phyloP scores from a whole-genome alignment of 306 rosid genomes.

The Delonix regia region DNA sequence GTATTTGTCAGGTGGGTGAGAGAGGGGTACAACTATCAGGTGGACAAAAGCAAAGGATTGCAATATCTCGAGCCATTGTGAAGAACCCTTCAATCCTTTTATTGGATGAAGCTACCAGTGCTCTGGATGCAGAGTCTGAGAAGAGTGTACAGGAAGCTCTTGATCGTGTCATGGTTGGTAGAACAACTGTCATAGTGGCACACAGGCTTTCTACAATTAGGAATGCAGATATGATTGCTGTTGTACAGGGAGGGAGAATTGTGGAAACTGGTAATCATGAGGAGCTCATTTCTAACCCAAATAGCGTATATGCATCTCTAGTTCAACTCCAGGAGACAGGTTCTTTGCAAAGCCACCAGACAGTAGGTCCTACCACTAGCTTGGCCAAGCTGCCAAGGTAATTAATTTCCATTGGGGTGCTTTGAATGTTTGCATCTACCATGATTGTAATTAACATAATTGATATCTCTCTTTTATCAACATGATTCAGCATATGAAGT shows the following conservation, averaged over 20 bases:
- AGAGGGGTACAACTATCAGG: slow-evolving; percentile 97
- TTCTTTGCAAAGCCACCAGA: slow-evolving; percentile 66
- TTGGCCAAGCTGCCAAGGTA: slow-evolving; percentile 74
- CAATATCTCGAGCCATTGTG: slow-evolving; percentile 87
- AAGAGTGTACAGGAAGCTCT: slow-evolving; percentile 98
- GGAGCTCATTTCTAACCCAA: slow-evolving; percentile 74
- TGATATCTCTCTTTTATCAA: neutral
- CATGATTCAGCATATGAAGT: neutral
- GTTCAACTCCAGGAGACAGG: slow-evolving; percentile 75
- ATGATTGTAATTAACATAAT: neutral
- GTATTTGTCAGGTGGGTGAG: slow-evolving; percentile 81
- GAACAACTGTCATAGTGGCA: slow-evolving; percentile 90
- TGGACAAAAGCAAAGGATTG: slow-evolving; percentile 96
- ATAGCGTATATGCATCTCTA: slow-evolving; percentile 79
- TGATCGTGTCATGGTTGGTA: slow-evolving; percentile 92
- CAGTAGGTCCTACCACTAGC: slow-evolving; percentile 56
- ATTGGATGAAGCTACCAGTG: slow-evolving; percentile 96
- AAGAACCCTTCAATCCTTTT: slow-evolving; percentile 87
- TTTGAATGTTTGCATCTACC: neutral
- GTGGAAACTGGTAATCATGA: slow-evolving; percentile 94
- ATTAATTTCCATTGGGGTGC: slow-evolving; percentile 6
- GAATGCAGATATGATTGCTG: slow-evolving; percentile 83
- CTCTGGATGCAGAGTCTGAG: slow-evolving; percentile 92
- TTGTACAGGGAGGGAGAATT: slow-evolving; percentile 84
- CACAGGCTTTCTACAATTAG: slow-evolving; percentile 94